Evolutionary conservation across 345 rosid species (phyloP), one percentile per base, ranked within the genome.

Genomic region (Excoecaria agallocha): DNA sequence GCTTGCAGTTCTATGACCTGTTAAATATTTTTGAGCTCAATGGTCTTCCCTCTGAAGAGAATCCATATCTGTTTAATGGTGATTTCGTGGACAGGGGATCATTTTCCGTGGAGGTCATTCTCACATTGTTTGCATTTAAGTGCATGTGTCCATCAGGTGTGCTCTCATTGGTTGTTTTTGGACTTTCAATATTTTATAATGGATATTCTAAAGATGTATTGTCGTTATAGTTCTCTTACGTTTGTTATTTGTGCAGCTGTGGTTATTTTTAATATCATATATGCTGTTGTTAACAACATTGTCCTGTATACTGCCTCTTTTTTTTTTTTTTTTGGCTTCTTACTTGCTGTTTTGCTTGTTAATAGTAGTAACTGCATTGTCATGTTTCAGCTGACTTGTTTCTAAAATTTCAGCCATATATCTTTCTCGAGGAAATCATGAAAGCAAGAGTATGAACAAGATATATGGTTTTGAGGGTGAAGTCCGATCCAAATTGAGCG

Each of bases 361-460:
- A 22, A 54, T 25, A 15, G 17, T 39, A 0, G 50, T 74, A 25
- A 19, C 67, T 76, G 35, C 16, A 15, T 39, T 17, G 58, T 55
- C 51, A 20, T 60, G 7, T 61, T 82, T 22, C 46, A 50, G 41
- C 75, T 69, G 69, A 24, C 71, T 24, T 76, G 35, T 43, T 25
- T 20, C 13, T 58, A 78, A 79, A 70, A 50, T 84, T 84, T 78
- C 94, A 95, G 99, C 92, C 58, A 86, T 93, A 39, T 85, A 93
- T 82, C 97, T 95, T 55, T 88, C 99, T 7, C 90, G 98, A 84
- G 99, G 99, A 79, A 95, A 95, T 73, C 98, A 95, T 73, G 99
- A 95, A 84, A 95, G 99, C 90, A 95, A 90, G 89, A 95, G 98
- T 86, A 95, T 95, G 99, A 95, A 95, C 87, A 95, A 91, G 81